phyloP scores from a whole-genome alignment of 1,284 basidiomycete genomes.

The Puccinia sorghi region DNA sequence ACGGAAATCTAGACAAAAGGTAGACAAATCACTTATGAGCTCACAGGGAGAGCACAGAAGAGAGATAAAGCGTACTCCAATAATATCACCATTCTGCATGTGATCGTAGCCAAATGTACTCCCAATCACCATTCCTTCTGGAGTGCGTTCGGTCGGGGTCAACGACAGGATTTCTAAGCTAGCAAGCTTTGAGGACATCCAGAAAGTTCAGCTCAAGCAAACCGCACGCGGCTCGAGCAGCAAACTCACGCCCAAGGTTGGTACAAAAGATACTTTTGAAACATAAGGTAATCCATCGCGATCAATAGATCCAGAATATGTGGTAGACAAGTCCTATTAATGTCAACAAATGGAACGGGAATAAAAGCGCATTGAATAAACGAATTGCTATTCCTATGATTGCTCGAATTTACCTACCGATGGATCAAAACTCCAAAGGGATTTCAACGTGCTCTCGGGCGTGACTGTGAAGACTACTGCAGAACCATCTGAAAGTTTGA shows the following conservation, averaged over 20 bases:
- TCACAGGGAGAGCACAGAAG: neutral
- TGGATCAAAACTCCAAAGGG: constrained; percentile 40
- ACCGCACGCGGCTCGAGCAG: neutral
- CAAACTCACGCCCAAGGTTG: constrained; percentile 19
- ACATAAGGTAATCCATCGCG: constrained; percentile 46
- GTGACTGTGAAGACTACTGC: constrained; percentile 22
- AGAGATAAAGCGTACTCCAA: constrained; percentile 19
- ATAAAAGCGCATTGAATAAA: neutral
- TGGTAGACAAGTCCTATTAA: constrained; percentile 9
- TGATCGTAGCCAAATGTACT: constrained; percentile 38
- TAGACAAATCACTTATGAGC: neutral
- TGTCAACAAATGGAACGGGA: neutral
- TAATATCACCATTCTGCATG: constrained; percentile 29
- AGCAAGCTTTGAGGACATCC: constrained; percentile 13
- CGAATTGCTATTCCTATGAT: neutral
- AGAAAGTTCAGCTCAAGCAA: neutral
- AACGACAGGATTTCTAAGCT: constrained; percentile 42
- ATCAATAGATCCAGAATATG: constrained; percentile 43
- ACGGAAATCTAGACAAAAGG: constrained; percentile 43
- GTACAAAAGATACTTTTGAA: constrained; percentile 37
- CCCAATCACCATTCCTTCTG: constrained; percentile 37
- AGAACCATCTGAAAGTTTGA: constrained; percentile 27
- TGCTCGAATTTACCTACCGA: neutral
- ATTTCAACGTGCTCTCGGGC: constrained; percentile 22
- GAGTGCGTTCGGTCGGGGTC: constrained; percentile 42